Base-by-base conservation (phyloP, 805 yeast species). In the Komagataella ulmi region DNA sequence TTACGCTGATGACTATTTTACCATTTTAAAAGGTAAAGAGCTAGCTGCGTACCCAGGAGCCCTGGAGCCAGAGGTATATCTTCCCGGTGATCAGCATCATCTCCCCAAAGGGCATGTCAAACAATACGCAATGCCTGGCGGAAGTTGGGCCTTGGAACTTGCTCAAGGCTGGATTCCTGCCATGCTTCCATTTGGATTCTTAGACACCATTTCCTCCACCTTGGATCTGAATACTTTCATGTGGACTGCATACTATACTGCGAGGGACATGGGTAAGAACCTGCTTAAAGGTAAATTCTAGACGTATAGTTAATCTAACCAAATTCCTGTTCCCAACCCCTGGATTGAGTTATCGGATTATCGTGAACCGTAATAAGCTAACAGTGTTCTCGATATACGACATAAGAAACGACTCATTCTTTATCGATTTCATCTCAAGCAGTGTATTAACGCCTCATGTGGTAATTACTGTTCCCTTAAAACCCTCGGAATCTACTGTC, bases 81-180 rank as follows among this genome's bases (percentile, higher is more conserved):
- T 63, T 17, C 95, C 99, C 1, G 99, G 99, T 49, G 88, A 85
- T 61, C 81, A 80, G 56, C 95, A 93, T 65, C 91, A 84, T 64
- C 74, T 91, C 64, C 65, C 61, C 45, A 84, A 79, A 64, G 97
- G 97, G 43, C 56, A 65, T 47, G 77, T 79, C 58, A 88, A 87
- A 69, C 99, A 93, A 69, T 93, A 93, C 66, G 58, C 80, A 24
- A 88, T 93, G 95, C 84, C 87, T 1, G 66, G 77, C 30, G 95
- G 85, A 44, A 74, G 86, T 0, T 93, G 82, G 68, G 97, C 99
- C 8, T 71, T 93, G 57, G 99, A 93, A 66, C 75, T 91, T 61
- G 99, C 99, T 6, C 98, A 91, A 71, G 99, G 99, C 54, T 93
- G 96, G 95, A 88, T 93, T 57, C 98, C 99, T 43, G 83, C 91